These are phyloP conservation scores for Atkinsonella texensis DNA, from an alignment of 2,329 filamentous ascomycete genomes.

Conservation along the genomic window DNA sequence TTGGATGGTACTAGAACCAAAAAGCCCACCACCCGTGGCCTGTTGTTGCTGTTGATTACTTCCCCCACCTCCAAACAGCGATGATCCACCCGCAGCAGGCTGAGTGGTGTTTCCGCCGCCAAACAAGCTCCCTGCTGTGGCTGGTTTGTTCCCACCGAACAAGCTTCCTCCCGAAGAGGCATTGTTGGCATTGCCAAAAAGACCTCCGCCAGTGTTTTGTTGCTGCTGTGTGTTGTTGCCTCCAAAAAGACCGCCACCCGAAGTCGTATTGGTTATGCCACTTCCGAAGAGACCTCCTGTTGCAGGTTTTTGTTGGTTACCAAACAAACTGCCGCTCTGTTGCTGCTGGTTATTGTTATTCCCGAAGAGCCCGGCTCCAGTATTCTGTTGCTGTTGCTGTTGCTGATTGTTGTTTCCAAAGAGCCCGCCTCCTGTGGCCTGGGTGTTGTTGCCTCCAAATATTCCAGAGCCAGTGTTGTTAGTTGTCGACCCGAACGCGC, in stretches of 20 bases:
- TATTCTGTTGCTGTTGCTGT: slow-evolving; percentile 16
- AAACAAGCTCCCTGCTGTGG: slow-evolving; percentile 27
- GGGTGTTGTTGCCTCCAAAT: slow-evolving; percentile 26
- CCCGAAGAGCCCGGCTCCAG: slow-evolving; percentile 21
- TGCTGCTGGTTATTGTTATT: slow-evolving; percentile 17
- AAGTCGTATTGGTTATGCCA: slow-evolving; percentile 15
- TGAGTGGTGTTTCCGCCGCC: slow-evolving; percentile 22
- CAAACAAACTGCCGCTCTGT: slow-evolving; percentile 31
- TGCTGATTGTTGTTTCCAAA: slow-evolving; percentile 32
- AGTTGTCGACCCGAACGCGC: slow-evolving; percentile 24
- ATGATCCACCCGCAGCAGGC: slow-evolving; percentile 24
- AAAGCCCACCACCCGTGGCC: slow-evolving; percentile 33
- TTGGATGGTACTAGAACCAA: slow-evolving; percentile 30
- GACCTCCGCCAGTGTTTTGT: slow-evolving; percentile 20
- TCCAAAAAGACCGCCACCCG: slow-evolving; percentile 33
- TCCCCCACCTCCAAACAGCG: slow-evolving; percentile 34
- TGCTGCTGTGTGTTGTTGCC: slow-evolving; percentile 30
- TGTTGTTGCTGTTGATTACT: slow-evolving; percentile 24
- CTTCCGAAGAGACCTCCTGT: slow-evolving; percentile 26
- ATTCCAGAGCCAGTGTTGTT: slow-evolving; percentile 20
- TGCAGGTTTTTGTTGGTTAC: slow-evolving; percentile 28
- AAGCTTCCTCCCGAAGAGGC: slow-evolving; percentile 21
- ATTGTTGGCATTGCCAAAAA: slow-evolving; percentile 19
- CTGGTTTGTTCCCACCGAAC: slow-evolving; percentile 26
- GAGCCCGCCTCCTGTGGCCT: slow-evolving; percentile 28